Evolutionary conservation across 768 basidiomycete species (phyloP).

Genomic region (Mycena floridula): DNA sequence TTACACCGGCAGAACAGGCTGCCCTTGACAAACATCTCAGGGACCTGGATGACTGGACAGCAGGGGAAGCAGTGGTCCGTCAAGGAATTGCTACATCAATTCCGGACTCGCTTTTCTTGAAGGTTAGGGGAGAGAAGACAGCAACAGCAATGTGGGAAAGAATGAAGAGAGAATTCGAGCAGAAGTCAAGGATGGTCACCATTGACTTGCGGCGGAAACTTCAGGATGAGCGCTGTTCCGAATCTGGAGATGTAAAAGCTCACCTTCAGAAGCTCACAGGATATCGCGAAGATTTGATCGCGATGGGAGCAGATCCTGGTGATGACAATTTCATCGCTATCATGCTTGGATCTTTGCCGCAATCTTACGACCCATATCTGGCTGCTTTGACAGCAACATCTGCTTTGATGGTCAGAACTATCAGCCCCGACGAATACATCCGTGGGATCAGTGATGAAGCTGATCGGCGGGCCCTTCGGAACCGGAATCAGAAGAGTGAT

Average conservation of each 20-base stretch:
- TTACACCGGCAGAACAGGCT: background rate
- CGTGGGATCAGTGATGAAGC: background rate
- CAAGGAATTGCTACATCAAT: constrained; percentile 15
- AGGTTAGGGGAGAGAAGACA: constrained; percentile 7
- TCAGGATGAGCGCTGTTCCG: constrained; percentile 14
- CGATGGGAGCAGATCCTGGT: constrained; percentile 12
- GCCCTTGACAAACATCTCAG: background rate
- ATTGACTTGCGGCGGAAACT: constrained; percentile 15
- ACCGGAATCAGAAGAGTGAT: background rate
- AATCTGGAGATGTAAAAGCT: constrained; percentile 13
- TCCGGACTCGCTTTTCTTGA: constrained; percentile 15
- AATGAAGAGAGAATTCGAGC: constrained; percentile 13
- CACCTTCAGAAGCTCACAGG: constrained; percentile 12
- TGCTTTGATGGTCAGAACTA: background rate
- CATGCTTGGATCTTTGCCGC: constrained; percentile 15
- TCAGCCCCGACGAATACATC: background rate
- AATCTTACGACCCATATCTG: constrained; percentile 7
- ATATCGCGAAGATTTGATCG: constrained; percentile 10
- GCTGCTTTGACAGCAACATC: constrained; percentile 2
- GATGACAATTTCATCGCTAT: constrained; percentile 14
- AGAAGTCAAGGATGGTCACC: constrained; percentile 11
- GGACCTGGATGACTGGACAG: constrained; percentile 1
- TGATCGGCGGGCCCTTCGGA: background rate
- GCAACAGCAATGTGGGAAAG: constrained; percentile 14
- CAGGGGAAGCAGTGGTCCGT: constrained; percentile 11